Conservation (phyloP, 2,329 filamentous ascomycete species). For the Ceratocystis destructans region DNA sequence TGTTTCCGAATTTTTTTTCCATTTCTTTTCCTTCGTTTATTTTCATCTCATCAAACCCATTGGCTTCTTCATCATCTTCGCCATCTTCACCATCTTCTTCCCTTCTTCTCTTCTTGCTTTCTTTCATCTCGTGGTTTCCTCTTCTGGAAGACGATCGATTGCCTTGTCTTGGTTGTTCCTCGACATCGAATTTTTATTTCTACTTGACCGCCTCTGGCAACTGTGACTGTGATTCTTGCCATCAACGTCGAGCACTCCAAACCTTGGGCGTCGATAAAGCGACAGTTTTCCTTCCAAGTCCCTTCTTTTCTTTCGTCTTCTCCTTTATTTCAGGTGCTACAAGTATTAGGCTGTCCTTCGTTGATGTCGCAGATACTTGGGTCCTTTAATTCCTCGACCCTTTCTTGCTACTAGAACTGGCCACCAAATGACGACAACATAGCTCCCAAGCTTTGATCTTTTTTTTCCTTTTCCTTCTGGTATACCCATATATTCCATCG, state of each 20-base stretch:
- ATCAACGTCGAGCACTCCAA: not conserved
- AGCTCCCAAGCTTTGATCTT: constrained; percentile 5
- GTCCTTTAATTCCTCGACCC: not conserved
- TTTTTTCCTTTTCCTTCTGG: not conserved
- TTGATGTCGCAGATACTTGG: not conserved
- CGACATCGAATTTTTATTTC: not conserved
- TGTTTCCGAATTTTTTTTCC: constrained; percentile 2
- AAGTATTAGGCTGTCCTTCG: not conserved
- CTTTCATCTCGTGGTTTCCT: not conserved
- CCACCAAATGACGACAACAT: not conserved
- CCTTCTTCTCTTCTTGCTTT: not conserved
- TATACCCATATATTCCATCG: not conserved
- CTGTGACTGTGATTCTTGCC: not conserved
- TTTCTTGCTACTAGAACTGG: not conserved
- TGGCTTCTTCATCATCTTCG: not conserved
- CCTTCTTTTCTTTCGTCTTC: not conserved
- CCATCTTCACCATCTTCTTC: not conserved
- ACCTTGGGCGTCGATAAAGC: not conserved
- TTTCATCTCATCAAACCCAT: not conserved
- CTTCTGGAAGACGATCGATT: constrained; percentile 3
- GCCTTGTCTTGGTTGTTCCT: not conserved
- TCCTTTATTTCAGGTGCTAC: not conserved
- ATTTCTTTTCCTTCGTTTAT: not conserved
- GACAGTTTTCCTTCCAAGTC: not conserved
- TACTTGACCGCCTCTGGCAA: not conserved